Evolutionary conservation across 306 rosid species (phyloP).

Genomic region (Carpinus fangiana): DNA sequence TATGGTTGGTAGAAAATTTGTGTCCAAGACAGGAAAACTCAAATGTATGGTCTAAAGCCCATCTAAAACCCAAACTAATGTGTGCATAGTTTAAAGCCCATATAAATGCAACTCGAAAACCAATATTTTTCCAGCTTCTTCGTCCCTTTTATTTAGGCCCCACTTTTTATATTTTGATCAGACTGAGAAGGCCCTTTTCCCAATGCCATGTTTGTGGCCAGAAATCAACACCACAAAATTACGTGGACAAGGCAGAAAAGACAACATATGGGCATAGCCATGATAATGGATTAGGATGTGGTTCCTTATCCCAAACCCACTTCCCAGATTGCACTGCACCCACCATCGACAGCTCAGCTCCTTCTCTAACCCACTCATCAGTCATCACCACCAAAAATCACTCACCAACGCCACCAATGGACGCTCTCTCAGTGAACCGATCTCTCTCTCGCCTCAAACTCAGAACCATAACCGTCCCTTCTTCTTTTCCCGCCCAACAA

Average conservation of each 20-base stretch:
- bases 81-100: too few relatives aligned
- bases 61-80: too few relatives aligned
- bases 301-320: constrained; percentile 57
- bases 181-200: too few relatives aligned
- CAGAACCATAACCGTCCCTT: constrained; percentile 11
- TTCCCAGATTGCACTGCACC: background rate
- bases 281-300: constrained; percentile 56
- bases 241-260: constrained; percentile 1
- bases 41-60: too few relatives aligned
- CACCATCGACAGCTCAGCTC: background rate
- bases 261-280: constrained; percentile 16
- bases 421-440: constrained; percentile 56
- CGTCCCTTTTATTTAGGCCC: too few relatives aligned
- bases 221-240: background rate
- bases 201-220: background rate
- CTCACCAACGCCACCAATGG: constrained; percentile 42
- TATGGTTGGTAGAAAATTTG: too few relatives aligned
- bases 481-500: constrained; percentile 15
- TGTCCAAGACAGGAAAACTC: too few relatives aligned
- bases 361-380: constrained; percentile 10
- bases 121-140: too few relatives aligned
- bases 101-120: too few relatives aligned
- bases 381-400: background rate
- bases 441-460: constrained; percentile 59
- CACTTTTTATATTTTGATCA: too few relatives aligned